These are phyloP conservation scores for Paracoccidioides lutzii DNA, from an alignment of 2,329 filamentous ascomycete genomes.

Conservation along the genomic window DNA sequence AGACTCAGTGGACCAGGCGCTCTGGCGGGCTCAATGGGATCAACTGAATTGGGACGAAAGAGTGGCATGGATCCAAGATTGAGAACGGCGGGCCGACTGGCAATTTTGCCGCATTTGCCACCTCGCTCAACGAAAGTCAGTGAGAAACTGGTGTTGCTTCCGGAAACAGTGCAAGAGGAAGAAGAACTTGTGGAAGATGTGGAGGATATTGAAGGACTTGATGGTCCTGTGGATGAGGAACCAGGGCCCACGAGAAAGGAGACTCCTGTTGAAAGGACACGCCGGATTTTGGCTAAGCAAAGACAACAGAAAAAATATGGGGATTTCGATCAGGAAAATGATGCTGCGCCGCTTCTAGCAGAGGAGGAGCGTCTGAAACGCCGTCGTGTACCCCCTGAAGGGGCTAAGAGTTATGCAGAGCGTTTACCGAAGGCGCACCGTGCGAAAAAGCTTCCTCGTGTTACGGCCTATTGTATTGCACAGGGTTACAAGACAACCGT, in stretches of 20 bases:
- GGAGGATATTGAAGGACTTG: slow-evolving; percentile 10
- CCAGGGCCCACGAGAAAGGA: slow-evolving; percentile 16
- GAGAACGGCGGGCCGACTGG: slow-evolving; percentile 37
- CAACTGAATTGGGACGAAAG: neutral
- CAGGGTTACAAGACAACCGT: slow-evolving; percentile 82
- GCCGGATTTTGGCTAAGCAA: slow-evolving; percentile 21
- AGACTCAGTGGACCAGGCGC: slow-evolving; percentile 4
- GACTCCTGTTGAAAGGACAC: slow-evolving; percentile 19
- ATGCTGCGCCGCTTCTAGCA: slow-evolving; percentile 36
- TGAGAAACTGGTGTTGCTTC: slow-evolving; percentile 90
- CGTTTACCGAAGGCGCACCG: slow-evolving; percentile 76
- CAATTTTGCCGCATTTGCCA: slow-evolving; percentile 51
- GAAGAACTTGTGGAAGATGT: slow-evolving; percentile 32
- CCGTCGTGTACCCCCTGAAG: slow-evolving; percentile 35
- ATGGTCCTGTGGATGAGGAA: slow-evolving; percentile 10
- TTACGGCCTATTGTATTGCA: slow-evolving; percentile 93
- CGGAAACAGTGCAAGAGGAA: slow-evolving; percentile 54
- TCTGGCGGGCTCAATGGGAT: neutral
- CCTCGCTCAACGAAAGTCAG: slow-evolving; percentile 85
- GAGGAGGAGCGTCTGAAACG: slow-evolving; percentile 53
- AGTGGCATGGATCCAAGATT: slow-evolving; percentile 7
- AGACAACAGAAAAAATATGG: slow-evolving; percentile 23
- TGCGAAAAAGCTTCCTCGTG: slow-evolving; percentile 72
- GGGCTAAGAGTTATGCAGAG: slow-evolving; percentile 85
- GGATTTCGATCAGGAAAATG: slow-evolving; percentile 46